A percentile compares a stretch with the other conserved stretches of the same genome.
These are phyloP conservation scores for Corniculantispora saksenae DNA, from an alignment of 2,329 filamentous ascomycete species.

Conservation along the genomic window DNA sequence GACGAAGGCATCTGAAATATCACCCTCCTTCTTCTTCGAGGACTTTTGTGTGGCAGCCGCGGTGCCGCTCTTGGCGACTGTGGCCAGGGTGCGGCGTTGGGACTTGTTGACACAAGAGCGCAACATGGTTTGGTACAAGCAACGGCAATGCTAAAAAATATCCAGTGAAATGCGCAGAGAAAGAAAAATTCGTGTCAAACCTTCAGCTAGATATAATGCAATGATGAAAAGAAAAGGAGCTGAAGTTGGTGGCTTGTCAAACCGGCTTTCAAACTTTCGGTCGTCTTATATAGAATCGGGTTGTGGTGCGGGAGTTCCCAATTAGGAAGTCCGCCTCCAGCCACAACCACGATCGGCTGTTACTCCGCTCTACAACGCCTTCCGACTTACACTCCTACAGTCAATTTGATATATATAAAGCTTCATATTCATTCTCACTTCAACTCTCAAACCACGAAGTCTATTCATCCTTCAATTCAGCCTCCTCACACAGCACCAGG, in stretches of 20 bases:
- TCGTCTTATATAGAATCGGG: constrained; percentile 22
- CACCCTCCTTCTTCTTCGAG: constrained; percentile 56
- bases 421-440: background rate
- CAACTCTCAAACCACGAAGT: background rate
- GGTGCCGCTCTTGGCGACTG: constrained; percentile 21
- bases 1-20: constrained; percentile 63
- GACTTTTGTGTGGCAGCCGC: constrained; percentile 20
- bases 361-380: background rate
- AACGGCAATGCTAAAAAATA: background rate
- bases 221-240: background rate
- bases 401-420: background rate
- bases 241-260: background rate
- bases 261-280: background rate
- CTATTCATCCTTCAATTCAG: background rate
- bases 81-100: constrained; percentile 21
- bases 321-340: constrained; percentile 32
- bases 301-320: constrained; percentile 28
- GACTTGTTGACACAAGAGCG: constrained; percentile 12
- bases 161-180: background rate
- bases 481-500: background rate
- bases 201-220: background rate
- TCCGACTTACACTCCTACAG: background rate
- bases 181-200: background rate
- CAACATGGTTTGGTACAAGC: background rate
- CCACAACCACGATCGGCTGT: constrained; percentile 3